Base-by-base conservation (phyloP, 148 eudicot genomes). In the Silene uniflora region DNA sequence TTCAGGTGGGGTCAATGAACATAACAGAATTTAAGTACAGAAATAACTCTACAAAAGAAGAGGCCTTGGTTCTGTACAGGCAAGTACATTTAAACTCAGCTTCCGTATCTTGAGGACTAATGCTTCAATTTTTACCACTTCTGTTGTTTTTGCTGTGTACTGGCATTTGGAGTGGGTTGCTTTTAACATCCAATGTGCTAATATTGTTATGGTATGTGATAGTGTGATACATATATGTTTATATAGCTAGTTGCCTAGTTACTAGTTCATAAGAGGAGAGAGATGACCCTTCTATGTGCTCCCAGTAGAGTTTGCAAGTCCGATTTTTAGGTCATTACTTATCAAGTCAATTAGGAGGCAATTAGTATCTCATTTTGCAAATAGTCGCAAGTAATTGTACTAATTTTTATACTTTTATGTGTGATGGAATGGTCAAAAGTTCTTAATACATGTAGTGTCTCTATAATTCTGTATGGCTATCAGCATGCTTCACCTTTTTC, bases 1-100 rank as follows among this genome's bases (percentile, higher is more conserved):
- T 73, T 83, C 89, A 92, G 99, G 89, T 92, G 56, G 99, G 97
- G 39, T 88, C 90, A n/a, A 91, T 92, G 90, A 96, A 91, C 83
- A 92, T 96, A 52, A 92, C 98, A 18, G 97, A 96, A 83, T 92
- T 96, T 82, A 96, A 90, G 75, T 96, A 96, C 60, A 83, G 98
- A 89, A 88, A 82, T 69, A 82, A 79, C 61, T 84, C 88, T 35
- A 73, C 82, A 19, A 88, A 87, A 80, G 85, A 87, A 14, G 85
- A 87, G 73, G 97, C 98, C 72, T 62, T 88, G 62, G 91, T 92
- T 59, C 83, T 96, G 63, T 96, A 92, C 92, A 95, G 97, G 99
- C 72, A 83, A 90, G 81, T 60, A 56, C 56, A 70, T 25, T n/a
- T 27, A 56, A 6, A 55, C 7, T 39, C 12, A 10, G 21, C 16